A percentile compares a stretch with the other conserved stretches of the same genome.
Evolutionary conservation across 2,329 filamentous ascomycete species (phyloP).

Genomic region (Macrophomina tecta): DNA sequence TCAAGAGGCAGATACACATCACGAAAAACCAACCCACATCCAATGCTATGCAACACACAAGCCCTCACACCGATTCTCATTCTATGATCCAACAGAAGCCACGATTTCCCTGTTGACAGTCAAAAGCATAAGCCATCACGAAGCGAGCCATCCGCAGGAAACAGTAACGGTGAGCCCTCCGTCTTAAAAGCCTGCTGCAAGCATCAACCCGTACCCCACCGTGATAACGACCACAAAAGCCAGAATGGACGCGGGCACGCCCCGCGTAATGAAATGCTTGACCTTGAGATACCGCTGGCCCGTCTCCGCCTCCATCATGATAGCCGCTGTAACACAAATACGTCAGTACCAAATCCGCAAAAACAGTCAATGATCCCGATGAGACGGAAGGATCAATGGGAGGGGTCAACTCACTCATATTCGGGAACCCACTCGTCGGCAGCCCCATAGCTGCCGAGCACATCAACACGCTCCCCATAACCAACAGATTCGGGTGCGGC

Average conservation of each 20-base stretch:
- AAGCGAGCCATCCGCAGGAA: not conserved
- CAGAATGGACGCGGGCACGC: conserved; percentile 84
- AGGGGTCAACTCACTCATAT: conserved; percentile 85
- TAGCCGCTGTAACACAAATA: conserved; percentile 69
- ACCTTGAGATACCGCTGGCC: conserved; percentile 91
- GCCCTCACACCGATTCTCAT: not conserved
- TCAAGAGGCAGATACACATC: not conserved
- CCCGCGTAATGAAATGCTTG: conserved; percentile 92
- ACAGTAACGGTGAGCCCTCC: too few species aligned
- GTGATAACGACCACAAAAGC: conserved; percentile 83
- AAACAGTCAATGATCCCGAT: not conserved
- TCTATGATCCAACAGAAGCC: not conserved
- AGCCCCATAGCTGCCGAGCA: conserved; percentile 97
- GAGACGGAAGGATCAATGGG: not conserved
- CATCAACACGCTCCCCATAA: conserved; percentile 96
- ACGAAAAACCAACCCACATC: not conserved
- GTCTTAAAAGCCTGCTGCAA: conserved; percentile 68
- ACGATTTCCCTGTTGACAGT: not conserved
- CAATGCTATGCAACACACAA: conserved; percentile 12
- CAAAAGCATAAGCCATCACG: not conserved
- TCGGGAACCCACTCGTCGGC: conserved; percentile 95
- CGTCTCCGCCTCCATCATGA: conserved; percentile 92
- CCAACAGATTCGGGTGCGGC: conserved; percentile 90
- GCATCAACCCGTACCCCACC: conserved; percentile 90
- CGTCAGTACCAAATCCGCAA: not conserved